Conservation (phyloP, 1,284 basidiomycete species). For the Butyriboletus appendiculatus region DNA sequence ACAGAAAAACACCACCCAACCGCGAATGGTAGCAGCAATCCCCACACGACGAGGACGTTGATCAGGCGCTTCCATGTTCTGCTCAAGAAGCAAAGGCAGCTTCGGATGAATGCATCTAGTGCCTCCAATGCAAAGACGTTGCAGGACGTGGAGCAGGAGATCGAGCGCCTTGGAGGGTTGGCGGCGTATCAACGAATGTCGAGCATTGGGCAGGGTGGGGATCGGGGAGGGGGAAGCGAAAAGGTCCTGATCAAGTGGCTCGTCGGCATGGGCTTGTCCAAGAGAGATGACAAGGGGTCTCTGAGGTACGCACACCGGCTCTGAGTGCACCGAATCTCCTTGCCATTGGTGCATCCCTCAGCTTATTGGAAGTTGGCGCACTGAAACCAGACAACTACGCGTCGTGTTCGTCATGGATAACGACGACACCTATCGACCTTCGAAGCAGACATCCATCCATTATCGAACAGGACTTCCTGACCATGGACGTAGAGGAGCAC, state of each 20-base stretch:
- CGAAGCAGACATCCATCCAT: slow-evolving; percentile 80
- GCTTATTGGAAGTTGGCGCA: slow-evolving; percentile 86
- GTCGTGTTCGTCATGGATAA: slow-evolving; percentile 67
- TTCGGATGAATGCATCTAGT: slow-evolving; percentile 36
- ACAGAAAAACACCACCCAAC: slow-evolving; percentile 4
- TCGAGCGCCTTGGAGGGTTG: slow-evolving; percentile 72
- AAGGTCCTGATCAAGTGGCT: slow-evolving; percentile 78
- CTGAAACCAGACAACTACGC: slow-evolving; percentile 80
- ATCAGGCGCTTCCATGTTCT: slow-evolving; percentile 73
- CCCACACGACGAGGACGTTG: slow-evolving; percentile 57
- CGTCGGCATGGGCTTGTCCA: slow-evolving; percentile 49
- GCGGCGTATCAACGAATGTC: slow-evolving; percentile 82
- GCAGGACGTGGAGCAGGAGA: slow-evolving; percentile 54
- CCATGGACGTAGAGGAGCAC: slow-evolving; percentile 52
- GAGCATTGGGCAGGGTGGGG: slow-evolving; percentile 71
- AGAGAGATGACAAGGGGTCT: slow-evolving; percentile 31
- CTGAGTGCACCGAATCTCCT: neutral
- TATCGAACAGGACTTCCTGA: slow-evolving; percentile 78
- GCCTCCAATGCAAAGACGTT: slow-evolving; percentile 38
- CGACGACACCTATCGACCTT: slow-evolving; percentile 75
- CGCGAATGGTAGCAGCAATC: slow-evolving; percentile 39
- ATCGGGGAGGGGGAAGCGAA: slow-evolving; percentile 85
- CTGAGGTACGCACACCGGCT: slow-evolving; percentile 41
- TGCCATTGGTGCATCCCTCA: slow-evolving; percentile 31
- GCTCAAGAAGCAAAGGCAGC: slow-evolving; percentile 57